Base-by-base conservation (phyloP, 1,284 basidiomycete species). In the Singerocomus inundabilis region DNA sequence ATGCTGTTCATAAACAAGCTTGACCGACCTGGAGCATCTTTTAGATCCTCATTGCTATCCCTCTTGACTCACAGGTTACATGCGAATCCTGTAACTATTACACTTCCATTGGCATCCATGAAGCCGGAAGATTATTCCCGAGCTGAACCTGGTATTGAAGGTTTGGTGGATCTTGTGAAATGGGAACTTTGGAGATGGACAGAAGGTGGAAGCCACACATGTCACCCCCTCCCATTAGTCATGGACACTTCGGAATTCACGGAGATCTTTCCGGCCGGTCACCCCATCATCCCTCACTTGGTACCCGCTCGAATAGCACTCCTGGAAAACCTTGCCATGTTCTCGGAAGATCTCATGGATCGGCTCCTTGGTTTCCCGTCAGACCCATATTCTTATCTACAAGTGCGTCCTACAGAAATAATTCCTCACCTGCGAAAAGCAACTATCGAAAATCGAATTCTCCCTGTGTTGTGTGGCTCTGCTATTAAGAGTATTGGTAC, bases 1-100 rank as follows among this genome's bases (percentile, higher is more conserved):
- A 78, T 95, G 46, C 74, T 93, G 57, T 93, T 94, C 65, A 67
- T 94, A 53, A 95, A 95, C 74, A 95, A 95, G 66, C 77, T 94
- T 34, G 91, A 95, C 65, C 81, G 91, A 38, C 78, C 88, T 36
- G 92, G 91, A 28, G 87, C 89, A 15, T 92, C 89, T 0, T 82
- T 92, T 53, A 74, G 76, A 44, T 76, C 81, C 2, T 91, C 89
- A 0, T 59, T 93, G 11, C 61, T 77, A 15, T 93, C 90, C 25
- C 72, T 93, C 16, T 74, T 91, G 7, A 71, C 80, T 9, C 80
- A 91, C 60, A 79, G 83, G 24, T 75, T 95, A 38, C 92, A 95
- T 61, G 77, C 80, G 2, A 79, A 83, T 48, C 91, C 92, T 0
- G 72, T 88, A 60, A 68, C 79, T 9, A 69, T 95, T n/a, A 80